These are phyloP conservation scores for Ulota crispa DNA, from an alignment of 225 moss, liverwort and hornwort genomes.

Conservation along the genomic window DNA sequence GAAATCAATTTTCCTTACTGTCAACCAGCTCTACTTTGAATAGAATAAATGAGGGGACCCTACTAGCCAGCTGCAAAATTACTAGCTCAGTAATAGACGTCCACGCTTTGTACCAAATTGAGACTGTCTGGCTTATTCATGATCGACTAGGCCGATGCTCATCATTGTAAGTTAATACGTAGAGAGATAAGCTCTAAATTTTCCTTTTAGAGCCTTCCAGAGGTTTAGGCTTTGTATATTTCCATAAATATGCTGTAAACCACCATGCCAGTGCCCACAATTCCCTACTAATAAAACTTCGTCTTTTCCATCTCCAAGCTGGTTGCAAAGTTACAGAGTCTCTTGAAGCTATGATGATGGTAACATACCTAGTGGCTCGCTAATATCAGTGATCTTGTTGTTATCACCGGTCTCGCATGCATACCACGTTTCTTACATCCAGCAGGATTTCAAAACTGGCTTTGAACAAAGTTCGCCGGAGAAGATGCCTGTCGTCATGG, in stretches of 20 bases:
- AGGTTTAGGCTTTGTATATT: conserved; percentile 24
- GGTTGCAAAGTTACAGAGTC: background rate
- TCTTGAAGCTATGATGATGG: background rate
- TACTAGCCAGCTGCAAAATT: conserved; percentile 9
- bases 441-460: background rate
- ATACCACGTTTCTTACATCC: background rate
- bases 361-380: background rate
- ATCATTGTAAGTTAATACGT: conserved; percentile 10
- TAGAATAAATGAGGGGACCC: conserved; percentile 12
- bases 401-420: background rate
- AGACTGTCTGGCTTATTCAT: conserved; percentile 13
- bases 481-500: background rate
- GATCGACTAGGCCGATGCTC: conserved; percentile 12
- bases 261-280: conserved; percentile 1
- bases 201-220: conserved; percentile 1
- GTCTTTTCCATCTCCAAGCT: background rate
- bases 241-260: conserved; percentile 9
- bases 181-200: conserved; percentile 29
- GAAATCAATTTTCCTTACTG: conserved; percentile 21
- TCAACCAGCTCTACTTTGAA: conserved; percentile 19
- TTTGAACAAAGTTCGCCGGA: background rate
- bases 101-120: conserved; percentile 5
- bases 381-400: too few relatives aligned
- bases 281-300: conserved; percentile 7
- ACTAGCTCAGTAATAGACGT: conserved; percentile 13